phyloP scores from a whole-genome alignment of 2,329 filamentous ascomycete species.

The Penicillium capsulatum region DNA sequence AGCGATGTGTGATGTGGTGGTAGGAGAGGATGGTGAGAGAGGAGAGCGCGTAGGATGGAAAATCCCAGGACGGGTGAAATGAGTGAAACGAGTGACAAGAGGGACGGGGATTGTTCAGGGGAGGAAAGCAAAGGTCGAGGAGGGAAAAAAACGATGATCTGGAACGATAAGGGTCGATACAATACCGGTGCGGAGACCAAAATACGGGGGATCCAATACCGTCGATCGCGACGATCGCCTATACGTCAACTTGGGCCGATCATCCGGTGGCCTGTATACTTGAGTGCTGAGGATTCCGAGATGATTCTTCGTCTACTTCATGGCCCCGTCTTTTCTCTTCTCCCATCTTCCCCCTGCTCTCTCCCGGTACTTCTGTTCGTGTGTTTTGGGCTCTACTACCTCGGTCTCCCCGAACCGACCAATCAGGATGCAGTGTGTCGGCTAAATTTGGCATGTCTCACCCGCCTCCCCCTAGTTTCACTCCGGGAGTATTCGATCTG shows the following conservation, averaged over 20 bases:
- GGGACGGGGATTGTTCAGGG: conserved; percentile 4
- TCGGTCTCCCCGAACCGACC: background rate
- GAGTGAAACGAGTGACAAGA: conserved; percentile 15
- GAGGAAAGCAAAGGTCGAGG: conserved; percentile 1
- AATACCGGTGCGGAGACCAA: background rate
- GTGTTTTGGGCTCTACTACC: background rate
- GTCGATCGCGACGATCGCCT: too few relatives aligned
- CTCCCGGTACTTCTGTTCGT: too few relatives aligned
- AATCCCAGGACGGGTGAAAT: too few relatives aligned
- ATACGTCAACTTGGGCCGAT: too few relatives aligned
- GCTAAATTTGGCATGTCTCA: conserved; percentile 23
- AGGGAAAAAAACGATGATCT: conserved; percentile 1
- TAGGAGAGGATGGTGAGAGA: too few relatives aligned
- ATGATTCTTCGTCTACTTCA: too few relatives aligned
- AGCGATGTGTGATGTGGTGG: too few relatives aligned
- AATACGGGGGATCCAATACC: conserved; percentile 1
- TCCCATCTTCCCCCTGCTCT: too few relatives aligned
- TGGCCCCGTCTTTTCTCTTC: too few relatives aligned
- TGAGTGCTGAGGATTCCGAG: too few relatives aligned
- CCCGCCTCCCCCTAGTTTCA: conserved; percentile 21
- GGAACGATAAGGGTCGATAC: background rate
- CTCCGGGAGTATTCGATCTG: background rate
- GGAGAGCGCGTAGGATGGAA: background rate
- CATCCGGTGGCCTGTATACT: background rate
- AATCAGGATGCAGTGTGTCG: too few relatives aligned